phyloP scores from a whole-genome alignment of 2,329 filamentous ascomycete genomes.

The Cercospora nicotianae region DNA sequence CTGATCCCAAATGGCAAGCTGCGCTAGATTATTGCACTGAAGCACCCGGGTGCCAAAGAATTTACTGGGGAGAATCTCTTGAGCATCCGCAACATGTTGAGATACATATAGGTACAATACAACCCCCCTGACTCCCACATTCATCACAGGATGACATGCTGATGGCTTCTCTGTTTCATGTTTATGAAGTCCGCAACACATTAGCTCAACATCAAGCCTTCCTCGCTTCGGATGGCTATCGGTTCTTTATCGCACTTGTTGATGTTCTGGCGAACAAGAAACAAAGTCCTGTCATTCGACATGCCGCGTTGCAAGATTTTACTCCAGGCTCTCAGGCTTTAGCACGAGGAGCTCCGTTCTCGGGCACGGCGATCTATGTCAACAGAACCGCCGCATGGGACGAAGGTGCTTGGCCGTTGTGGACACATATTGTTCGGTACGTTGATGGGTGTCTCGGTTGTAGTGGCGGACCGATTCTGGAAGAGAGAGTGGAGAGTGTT shows the following conservation, averaged over 20 bases:
- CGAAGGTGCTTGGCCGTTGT: constrained; percentile 22
- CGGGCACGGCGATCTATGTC: constrained; percentile 19
- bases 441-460: constrained; percentile 20
- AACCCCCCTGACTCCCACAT: no score
- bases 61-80: constrained; percentile 19
- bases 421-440: constrained; percentile 20
- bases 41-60: constrained; percentile 6
- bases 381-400: constrained; percentile 16
- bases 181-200: constrained; percentile 7
- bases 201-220: constrained; percentile 16
- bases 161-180: not conserved
- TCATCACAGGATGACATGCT: no score
- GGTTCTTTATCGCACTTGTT: constrained; percentile 1
- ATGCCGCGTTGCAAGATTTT: constrained; percentile 17
- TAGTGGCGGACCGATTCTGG: constrained; percentile 11
- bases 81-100: constrained; percentile 18
- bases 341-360: constrained; percentile 18
- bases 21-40: constrained; percentile 9
- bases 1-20: constrained; percentile 11
- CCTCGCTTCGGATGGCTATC: constrained; percentile 11
- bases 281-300: constrained; percentile 3
- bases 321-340: constrained; percentile 16
- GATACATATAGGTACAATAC: constrained; percentile 17
- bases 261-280: constrained; percentile 2
- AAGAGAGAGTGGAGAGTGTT: constrained; percentile 1